phyloP scores from a whole-genome alignment of 768 basidiomycete species.

The Rhodotorula kratochvilovae region DNA sequence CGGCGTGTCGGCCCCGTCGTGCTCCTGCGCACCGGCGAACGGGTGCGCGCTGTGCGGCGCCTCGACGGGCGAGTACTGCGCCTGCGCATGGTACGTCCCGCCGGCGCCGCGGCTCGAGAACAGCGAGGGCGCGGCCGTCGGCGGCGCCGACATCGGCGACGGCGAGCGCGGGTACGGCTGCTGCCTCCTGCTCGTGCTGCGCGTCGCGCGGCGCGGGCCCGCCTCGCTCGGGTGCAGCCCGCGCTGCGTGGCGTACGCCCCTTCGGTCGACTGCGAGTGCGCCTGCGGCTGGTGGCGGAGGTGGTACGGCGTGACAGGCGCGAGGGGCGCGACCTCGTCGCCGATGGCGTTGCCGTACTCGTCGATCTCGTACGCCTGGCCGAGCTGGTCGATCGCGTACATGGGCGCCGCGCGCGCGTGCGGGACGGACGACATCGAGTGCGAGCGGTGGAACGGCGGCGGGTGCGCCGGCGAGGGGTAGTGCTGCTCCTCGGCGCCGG shows the following conservation, averaged over 20 bases:
- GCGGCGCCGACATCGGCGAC: neutral
- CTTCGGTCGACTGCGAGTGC: too few species aligned
- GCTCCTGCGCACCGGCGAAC: too few species aligned
- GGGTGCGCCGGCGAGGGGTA: neutral
- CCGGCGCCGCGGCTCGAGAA: too few species aligned
- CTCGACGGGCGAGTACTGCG: too few species aligned
- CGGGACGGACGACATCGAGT: neutral
- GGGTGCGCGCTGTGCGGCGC: too few species aligned
- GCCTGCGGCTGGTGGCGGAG: neutral
- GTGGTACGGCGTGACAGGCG: neutral
- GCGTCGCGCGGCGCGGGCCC: neutral
- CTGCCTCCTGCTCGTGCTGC: neutral
- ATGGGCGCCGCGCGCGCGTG: too few species aligned
- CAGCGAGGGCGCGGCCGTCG: neutral
- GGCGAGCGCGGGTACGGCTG: neutral
- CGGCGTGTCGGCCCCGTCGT: neutral
- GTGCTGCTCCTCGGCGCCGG: neutral
- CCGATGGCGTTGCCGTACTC: neutral
- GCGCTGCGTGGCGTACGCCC: neutral
- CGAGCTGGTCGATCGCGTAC: neutral
- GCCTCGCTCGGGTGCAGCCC: too few species aligned
- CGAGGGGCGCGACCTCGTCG: neutral
- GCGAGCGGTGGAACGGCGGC: neutral
- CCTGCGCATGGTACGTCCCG: too few species aligned
- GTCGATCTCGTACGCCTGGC: constrained; percentile 2